Evolutionary conservation across 2,329 filamentous ascomycete species (phyloP).

Genomic region (Fusarium luffae): DNA sequence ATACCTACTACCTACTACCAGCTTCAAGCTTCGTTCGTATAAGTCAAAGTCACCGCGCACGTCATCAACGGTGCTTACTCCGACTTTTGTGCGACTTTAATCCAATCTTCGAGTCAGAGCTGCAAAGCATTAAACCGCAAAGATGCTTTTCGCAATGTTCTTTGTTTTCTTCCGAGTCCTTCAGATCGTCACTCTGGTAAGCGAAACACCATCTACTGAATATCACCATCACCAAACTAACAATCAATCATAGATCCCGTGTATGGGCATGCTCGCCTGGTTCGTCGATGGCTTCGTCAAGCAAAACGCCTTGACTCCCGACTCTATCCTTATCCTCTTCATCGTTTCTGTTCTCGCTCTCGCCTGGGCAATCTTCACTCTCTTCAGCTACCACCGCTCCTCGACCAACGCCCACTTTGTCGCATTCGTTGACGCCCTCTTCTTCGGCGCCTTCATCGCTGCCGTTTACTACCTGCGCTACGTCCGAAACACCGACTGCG

Average conservation of each 20-base stretch:
- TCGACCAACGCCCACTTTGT: constrained; percentile 71
- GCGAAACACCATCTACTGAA: constrained; percentile 25
- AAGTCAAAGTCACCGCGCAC: constrained; percentile 26
- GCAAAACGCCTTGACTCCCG: constrained; percentile 68
- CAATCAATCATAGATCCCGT: constrained; percentile 63
- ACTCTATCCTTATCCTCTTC: constrained; percentile 73
- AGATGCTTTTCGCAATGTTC: constrained; percentile 71
- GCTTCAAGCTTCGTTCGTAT: constrained; percentile 1
- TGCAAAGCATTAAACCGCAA: constrained; percentile 41
- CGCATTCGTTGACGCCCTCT: constrained; percentile 67
- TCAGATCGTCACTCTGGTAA: constrained; percentile 72
- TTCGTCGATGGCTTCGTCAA: constrained; percentile 71
- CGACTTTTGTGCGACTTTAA: neutral
- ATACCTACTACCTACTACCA: no score
- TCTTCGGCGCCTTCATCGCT: constrained; percentile 73
- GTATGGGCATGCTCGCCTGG: constrained; percentile 74
- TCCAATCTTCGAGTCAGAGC: neutral
- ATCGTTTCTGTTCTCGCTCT: constrained; percentile 72
- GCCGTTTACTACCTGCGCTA: constrained; percentile 69
- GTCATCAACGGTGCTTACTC: constrained; percentile 7
- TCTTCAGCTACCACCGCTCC: constrained; percentile 74
- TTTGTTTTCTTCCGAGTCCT: constrained; percentile 72
- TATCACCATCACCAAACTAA: neutral
- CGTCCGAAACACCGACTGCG: constrained; percentile 74
- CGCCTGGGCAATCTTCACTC: constrained; percentile 72